Conservation (phyloP, 371 early-diverging fungal genomes). For the Mortierella sp. region DNA sequence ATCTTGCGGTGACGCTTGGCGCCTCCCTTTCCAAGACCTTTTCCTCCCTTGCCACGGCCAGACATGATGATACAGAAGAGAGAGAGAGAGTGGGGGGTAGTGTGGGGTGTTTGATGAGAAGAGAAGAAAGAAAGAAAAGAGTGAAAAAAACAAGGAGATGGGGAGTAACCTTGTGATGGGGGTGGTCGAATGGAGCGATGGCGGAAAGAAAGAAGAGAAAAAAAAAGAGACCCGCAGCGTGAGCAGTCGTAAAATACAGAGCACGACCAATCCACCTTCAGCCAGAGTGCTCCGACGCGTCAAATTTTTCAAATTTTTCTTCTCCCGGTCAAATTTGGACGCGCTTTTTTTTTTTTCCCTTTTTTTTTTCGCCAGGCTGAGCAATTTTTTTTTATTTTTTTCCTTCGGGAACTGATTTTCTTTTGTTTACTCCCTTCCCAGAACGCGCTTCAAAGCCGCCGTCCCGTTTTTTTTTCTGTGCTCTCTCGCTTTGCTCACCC, state of each 20-base stretch:
- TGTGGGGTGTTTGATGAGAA: background rate
- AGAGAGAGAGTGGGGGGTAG: background rate
- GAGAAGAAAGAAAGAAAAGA: background rate
- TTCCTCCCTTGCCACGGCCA: constrained; percentile 98
- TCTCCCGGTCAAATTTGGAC: background rate
- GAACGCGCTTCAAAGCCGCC: too few relatives aligned
- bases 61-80: too few relatives aligned
- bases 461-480: background rate
- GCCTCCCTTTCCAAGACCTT: constrained; percentile 97
- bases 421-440: constrained; percentile 12
- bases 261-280: too few relatives aligned
- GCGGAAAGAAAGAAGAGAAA: background rate
- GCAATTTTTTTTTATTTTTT: background rate
- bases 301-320: background rate
- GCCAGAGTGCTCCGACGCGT: too few relatives aligned
- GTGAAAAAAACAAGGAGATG: background rate
- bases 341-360: background rate
- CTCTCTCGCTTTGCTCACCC: background rate
- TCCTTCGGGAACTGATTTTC: background rate
- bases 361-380: background rate
- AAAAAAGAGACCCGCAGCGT: background rate
- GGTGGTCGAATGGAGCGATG: too few relatives aligned
- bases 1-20: constrained; percentile 99
- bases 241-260: background rate
- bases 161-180: background rate